Base-by-base conservation (phyloP, 164 flowering plant species). In the Piper betle region DNA sequence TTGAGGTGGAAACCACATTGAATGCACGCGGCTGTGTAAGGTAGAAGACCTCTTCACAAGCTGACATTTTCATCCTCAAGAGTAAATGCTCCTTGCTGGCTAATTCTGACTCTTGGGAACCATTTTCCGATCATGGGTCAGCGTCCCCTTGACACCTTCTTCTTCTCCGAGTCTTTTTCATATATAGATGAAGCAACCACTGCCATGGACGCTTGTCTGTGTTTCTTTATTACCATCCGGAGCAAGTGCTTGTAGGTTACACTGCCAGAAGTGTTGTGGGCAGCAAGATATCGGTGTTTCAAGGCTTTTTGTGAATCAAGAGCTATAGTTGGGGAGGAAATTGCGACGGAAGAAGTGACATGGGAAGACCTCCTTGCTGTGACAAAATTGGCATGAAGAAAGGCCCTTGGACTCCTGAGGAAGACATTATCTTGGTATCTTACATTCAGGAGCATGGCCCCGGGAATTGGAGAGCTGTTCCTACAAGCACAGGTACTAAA, bases 381-480 rank as follows among this genome's bases (percentile, higher is more conserved):
- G 96, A 89, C 59, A 87, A 87, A 71, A 64, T 73, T 48, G 96
- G 91, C 1, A 84, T 87, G 62, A 92, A 87, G 86, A 92, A 92
- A 78, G 98, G 98, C 52, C 96, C 98, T 56, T 92, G 98, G 98
- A 92, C 96, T 12, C 98, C 96, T 1, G 98, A 92, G 66, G 98
- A 91, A 73, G 98, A 91, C 56, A 92, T 92, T 73, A 74, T 84
- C 71, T 67, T 92, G 64, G 97, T 88, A 42, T 84, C 97, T 65
- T 87, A 86, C 65, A 81, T 91, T 75, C 96, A 87, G 75, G 81
- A 88, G 69, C 86, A 91, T 75, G 97, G 97, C 17, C 86, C 96
- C 38, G 96, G 93, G 33, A 91, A 91, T 69, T 87, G 97, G 97
- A 91, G 91, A 71, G 74, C 91, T 55, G 87, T 87, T 75, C 97